Base-by-base conservation (phyloP, 129 eudicot genomes). In the Tagetes erecta region DNA sequence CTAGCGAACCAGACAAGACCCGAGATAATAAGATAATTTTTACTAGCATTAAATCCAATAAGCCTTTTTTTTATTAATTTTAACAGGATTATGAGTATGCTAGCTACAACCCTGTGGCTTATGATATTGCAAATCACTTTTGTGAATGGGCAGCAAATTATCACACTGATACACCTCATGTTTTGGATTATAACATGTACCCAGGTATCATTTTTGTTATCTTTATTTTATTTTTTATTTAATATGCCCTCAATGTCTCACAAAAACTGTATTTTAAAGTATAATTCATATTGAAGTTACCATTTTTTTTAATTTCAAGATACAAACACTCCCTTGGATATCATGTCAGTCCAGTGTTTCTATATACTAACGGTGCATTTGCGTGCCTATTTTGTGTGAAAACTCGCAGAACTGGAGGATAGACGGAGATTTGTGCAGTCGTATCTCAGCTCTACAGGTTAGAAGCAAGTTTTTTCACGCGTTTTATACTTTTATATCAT, bases 121-220 rank as follows among this genome's bases (percentile, higher is more conserved):
- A 86, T 80, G 98, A 94, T 68, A 45, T 94, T 60, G 96, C 98
- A 36, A 88, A 88, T 77, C 97, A 90, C 60, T 94, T 94, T 70
- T 94, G 96, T 68, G 92, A 88, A 65, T 84, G 86, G 98, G 97
- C 97, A 14, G 96, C 97, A 53, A 77, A 88, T 82, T 94, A 90
- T 81, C 97, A 94, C 85, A 71, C 96, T 2, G 91, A 90, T 30
- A 83, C 87, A 1, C 98, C 98, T 50, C 98, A 94, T 67, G 73
- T 90, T 47, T 78, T 91, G 67, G 86, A 94, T 83, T 86, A 90
- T 66, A 80, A 38, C 68, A 67, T 71, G 68, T 94, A 90, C 73
- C 98, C 97, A 52, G 97, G 98, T 93, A 70, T 57, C 73, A 41
- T 10, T 39, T 36, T 1, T 2, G 27, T 20, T 0, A 3, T 74